Percentiles rank a stretch among this genome's conserved stretches.
Evolutionary conservation across 2,329 filamentous ascomycete species (phyloP).

Genomic region (Clarireedia hainanense): DNA sequence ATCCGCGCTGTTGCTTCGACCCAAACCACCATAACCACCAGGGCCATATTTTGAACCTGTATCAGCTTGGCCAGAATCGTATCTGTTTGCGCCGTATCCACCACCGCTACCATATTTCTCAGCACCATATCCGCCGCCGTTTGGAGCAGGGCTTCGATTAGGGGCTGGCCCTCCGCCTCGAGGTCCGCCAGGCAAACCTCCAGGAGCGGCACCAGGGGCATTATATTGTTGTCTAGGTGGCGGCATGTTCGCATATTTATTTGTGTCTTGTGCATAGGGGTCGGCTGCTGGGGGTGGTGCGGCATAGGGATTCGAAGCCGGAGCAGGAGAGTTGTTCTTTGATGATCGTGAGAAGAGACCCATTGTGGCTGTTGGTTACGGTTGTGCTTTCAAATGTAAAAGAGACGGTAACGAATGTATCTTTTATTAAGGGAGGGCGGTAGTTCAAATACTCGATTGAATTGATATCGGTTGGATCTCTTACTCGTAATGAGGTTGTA

Average conservation of each 20-base stretch:
- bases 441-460: not conserved
- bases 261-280: conserved; percentile 50
- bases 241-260: conserved; percentile 46
- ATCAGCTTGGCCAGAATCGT: conserved; percentile 35
- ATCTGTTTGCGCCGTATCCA: conserved; percentile 47
- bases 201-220: conserved; percentile 18
- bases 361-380: not conserved
- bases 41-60: conserved; percentile 37
- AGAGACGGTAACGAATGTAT: not conserved
- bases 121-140: conserved; percentile 42
- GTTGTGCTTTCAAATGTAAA: not conserved
- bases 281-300: conserved; percentile 34
- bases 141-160: conserved; percentile 18
- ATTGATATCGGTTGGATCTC: not conserved
- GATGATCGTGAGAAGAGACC: conserved; percentile 38
- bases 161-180: conserved; percentile 13
- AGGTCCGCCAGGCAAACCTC: conserved; percentile 21
- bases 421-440: not conserved
- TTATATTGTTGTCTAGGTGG: conserved; percentile 20
- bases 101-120: conserved; percentile 44
- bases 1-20: conserved; percentile 36
- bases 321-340: conserved; percentile 43
- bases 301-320: conserved; percentile 28
- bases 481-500: not conserved
- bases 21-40: conserved; percentile 55